These are phyloP conservation scores for Plantago major DNA, from an alignment of 257 asterid species.

Conservation along the genomic window DNA sequence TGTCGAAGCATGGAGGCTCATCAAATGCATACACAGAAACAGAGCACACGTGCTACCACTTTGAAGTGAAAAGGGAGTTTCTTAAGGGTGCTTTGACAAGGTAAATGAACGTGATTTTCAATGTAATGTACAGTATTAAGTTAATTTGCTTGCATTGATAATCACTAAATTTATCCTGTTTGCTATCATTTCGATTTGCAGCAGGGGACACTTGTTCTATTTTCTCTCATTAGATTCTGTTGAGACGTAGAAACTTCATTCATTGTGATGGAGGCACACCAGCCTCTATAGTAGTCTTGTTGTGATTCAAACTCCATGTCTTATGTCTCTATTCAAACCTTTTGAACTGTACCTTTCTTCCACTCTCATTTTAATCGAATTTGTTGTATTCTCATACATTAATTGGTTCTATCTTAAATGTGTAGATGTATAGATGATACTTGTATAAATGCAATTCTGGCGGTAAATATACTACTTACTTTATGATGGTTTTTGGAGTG, in stretches of 20 bases:
- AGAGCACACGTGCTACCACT: conserved; percentile 95
- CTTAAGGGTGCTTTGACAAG: conserved; percentile 86
- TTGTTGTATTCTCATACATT: too few relatives aligned
- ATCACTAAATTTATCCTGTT: not conserved
- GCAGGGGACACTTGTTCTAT: not conserved
- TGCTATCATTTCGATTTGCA: not conserved
- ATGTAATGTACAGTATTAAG: not conserved
- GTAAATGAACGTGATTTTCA: conserved; percentile 32
- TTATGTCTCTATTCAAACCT: too few relatives aligned
- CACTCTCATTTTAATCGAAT: too few relatives aligned
- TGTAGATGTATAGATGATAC: too few relatives aligned
- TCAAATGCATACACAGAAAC: conserved; percentile 99
- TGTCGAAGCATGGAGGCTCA: conserved; percentile 99
- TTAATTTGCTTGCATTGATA: not conserved
- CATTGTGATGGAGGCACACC: too few relatives aligned
- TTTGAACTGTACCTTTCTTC: too few relatives aligned
- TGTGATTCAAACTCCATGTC: too few relatives aligned
- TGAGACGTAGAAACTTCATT: not conserved
- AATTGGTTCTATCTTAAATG: too few relatives aligned
- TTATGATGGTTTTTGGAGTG: too few relatives aligned
- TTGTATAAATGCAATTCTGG: too few relatives aligned
- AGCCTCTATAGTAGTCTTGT: too few relatives aligned
- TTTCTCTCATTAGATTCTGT: not conserved
- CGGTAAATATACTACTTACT: too few relatives aligned
- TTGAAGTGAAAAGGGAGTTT: conserved; percentile 91